Evolutionary conservation across 2,329 filamentous ascomycete genomes (phyloP), one percentile per base, ranked within the genome.

Genomic region (Pseudogymnoascus sp.): DNA sequence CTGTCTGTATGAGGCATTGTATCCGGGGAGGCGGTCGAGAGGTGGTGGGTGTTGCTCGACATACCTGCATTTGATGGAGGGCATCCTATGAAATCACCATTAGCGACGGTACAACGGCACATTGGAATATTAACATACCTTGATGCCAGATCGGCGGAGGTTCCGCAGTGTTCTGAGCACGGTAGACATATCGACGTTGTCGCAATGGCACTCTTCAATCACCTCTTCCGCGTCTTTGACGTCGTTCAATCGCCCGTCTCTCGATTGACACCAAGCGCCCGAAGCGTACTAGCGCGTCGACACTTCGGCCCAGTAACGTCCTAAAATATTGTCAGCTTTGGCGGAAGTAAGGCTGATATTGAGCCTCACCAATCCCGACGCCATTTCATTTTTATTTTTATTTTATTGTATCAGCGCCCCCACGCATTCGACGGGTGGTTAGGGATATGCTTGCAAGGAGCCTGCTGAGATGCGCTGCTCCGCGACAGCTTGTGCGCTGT

Each of bases 41-140:
- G 41, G 63, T 61, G 55, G 63, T 64, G 59, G 62, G 63, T 62
- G 65, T 65, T 34, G 63, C 28, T 56, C 60, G 70, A 80, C 88
- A 77, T 89, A 95, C 89, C 77, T 92, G 85, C 82, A 97, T 82
- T 80, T 97, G 94, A 76, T 89, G 88, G 76, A 84, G 88, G 81
- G 87, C 94, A 74, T 96, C 88, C 91, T 95, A 71, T n/a, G 2
- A n/a, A 35, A 35, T 18, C 13, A 35, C 9, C 45, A 52, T 52
- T 52, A 52, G 45, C 45, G n/a, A 10, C n/a, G 9, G 2, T 68
- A 68, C 64, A 61, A 63, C 59, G 57, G 18, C 52, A 37, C 37
- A 63, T 38, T 23, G 71, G 19, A n/a, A 41, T 34, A 8, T 28
- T 58, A 13, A 62, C 75, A 65, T 75, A 91, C 91, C 86, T 92